Percentiles rank a stretch among this genome's conserved stretches.
phyloP scores from a whole-genome alignment of 176 grass and related monocot genomes.

The Aegilops tauschii region DNA sequence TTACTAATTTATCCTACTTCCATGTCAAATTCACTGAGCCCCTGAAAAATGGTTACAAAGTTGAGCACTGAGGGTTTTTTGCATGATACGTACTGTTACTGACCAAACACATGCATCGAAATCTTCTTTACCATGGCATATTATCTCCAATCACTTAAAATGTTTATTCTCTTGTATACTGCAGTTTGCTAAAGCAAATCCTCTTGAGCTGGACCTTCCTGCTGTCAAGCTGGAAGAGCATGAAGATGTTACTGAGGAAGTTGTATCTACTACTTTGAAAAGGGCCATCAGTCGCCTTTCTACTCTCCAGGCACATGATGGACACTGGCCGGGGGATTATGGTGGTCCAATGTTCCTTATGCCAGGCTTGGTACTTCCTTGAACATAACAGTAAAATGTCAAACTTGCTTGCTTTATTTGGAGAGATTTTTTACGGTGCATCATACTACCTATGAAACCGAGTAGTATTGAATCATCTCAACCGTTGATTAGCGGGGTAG shows the following conservation, averaged over 20 bases:
- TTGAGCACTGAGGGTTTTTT: no score
- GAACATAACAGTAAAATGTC: neutral
- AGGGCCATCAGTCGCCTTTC: conserved; percentile 57
- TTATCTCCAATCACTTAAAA: neutral
- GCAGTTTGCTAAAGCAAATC: conserved; percentile 73
- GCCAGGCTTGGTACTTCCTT: conserved; percentile 73
- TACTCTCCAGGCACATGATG: conserved; percentile 81
- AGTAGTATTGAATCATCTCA: no score
- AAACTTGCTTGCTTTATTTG: neutral
- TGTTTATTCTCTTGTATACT: conserved; percentile 18
- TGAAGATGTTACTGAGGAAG: conserved; percentile 69
- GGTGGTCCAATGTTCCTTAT: conserved; percentile 86
- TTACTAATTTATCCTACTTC: no score
- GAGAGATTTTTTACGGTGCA: no score
- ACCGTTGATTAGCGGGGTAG: no score
- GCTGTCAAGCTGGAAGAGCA: conserved; percentile 56
- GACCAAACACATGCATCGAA: no score
- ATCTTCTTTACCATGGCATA: no score
- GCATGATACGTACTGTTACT: no score
- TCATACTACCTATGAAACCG: no score
- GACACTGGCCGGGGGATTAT: conserved; percentile 85
- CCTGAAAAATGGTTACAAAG: no score
- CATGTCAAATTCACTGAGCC: no score
- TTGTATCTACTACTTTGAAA: conserved; percentile 47
- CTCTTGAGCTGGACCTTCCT: conserved; percentile 56